Evolutionary conservation across 441 rosid genomes (phyloP), one percentile per base, ranked within the genome.

Genomic region (Gossypium davidsonii): DNA sequence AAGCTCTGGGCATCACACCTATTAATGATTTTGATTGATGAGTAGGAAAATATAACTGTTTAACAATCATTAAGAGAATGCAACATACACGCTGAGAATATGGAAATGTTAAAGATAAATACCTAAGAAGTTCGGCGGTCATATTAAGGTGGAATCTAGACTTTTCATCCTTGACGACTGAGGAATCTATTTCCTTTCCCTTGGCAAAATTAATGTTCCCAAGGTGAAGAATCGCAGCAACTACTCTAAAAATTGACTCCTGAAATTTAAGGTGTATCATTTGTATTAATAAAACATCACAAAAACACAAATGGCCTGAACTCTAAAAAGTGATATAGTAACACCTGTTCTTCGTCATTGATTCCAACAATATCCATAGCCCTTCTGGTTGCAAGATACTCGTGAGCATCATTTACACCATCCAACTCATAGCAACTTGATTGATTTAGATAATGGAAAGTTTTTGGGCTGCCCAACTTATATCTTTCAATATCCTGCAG

Each of bases 351-450:
- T 78, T 96, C 91, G 78, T 88, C 98, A 71, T 89, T 91, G 83
- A 96, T 92, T 83, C 99, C 99, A 72, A 96, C 99, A 31, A 96
- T 61, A 83, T 96, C 99, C 99, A 96, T 96, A 48, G 99, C 99
- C 83, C 99, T 83, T 80, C 96, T 91, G 79, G 98, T 96, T 74
- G 98, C 98, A 68, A 93, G 92, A 81, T 96, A 96, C 77, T 96
- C 99, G 20, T 92, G 88, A 3, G 95, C 80, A 76, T 96, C 99
- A 83, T 86, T 87, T 74, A 96, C 87, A 62, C 96, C 99, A 81
- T 94, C 93, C 85, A 96, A 75, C 75, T 81, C 85, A 81, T 73
- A 91, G 81, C 98, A 96, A 74, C 81, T 84, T 12, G 99, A 94
- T 74, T 94, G 99, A 79, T 96, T 96, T 79, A 96, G 81, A 86